Evolutionary conservation across 2,329 filamentous ascomycete species (phyloP).

Genomic region (Cercospora sp.): DNA sequence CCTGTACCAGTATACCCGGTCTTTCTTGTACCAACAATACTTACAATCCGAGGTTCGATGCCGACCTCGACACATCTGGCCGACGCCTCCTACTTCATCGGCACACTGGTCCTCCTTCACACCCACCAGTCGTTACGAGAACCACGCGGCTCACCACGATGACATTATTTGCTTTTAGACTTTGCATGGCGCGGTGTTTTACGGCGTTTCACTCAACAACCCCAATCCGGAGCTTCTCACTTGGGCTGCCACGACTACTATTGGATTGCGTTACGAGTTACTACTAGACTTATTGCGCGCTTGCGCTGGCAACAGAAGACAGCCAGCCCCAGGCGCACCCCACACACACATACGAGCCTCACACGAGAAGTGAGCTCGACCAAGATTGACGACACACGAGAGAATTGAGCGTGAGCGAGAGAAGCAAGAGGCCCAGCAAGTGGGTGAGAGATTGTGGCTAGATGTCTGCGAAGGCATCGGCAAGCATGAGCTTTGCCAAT

Average conservation of each 20-base stretch:
- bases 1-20: constrained; percentile 32
- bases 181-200: constrained; percentile 38
- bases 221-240: constrained; percentile 11
- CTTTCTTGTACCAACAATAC: constrained; percentile 33
- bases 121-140: constrained; percentile 8
- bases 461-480: constrained; percentile 23
- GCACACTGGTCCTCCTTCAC: constrained; percentile 6
- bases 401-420: neutral
- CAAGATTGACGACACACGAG: constrained; percentile 20
- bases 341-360: neutral
- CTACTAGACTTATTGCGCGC: constrained; percentile 19
- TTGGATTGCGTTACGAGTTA: constrained; percentile 13
- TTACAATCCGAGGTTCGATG: constrained; percentile 31
- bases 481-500: constrained; percentile 20
- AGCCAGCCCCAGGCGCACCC: constrained; percentile 15
- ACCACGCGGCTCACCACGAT: constrained; percentile 12
- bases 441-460: constrained; percentile 16
- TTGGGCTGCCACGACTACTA: constrained; percentile 14
- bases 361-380: constrained; percentile 13
- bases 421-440: constrained; percentile 7
- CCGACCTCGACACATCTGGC: constrained; percentile 29
- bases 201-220: constrained; percentile 24
- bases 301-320: constrained; percentile 20
- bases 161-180: constrained; percentile 22
- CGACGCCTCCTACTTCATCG: constrained; percentile 11